phyloP scores from a whole-genome alignment of 345 rosid species.

The Populus davidiana region DNA sequence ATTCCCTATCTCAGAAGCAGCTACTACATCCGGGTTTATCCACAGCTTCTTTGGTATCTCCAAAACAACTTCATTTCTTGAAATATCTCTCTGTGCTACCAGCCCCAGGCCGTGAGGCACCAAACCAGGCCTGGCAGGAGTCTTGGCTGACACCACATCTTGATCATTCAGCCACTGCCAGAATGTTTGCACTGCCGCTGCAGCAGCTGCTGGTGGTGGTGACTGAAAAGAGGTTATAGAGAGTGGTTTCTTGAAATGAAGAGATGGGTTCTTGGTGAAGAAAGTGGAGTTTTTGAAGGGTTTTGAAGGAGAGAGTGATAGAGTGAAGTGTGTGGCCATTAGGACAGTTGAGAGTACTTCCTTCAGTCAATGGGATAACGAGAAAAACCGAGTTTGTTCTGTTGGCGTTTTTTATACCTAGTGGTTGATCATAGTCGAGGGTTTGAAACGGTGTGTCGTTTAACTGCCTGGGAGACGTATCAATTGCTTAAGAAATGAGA shows the following conservation, averaged over 20 bases:
- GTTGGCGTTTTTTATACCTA: too few relatives aligned
- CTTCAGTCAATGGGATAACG: too few relatives aligned
- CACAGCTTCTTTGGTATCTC: constrained; percentile 78
- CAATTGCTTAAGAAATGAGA: too few relatives aligned
- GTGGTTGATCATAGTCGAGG: too few relatives aligned
- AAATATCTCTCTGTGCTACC: constrained; percentile 66
- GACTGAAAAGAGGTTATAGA: constrained; percentile 13
- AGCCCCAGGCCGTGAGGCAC: constrained; percentile 79
- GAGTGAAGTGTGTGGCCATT: constrained; percentile 28
- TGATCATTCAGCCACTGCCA: constrained; percentile 78
- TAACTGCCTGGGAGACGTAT: too few relatives aligned
- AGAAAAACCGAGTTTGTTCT: too few relatives aligned
- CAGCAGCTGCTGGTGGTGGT: constrained; percentile 22
- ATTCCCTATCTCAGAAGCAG: constrained; percentile 70
- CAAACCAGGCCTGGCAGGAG: constrained; percentile 52
- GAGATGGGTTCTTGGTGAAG: constrained; percentile 15
- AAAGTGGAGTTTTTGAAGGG: constrained; percentile 16
- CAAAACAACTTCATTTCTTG: constrained; percentile 75
- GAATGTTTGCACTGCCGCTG: constrained; percentile 46
- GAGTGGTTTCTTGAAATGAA: constrained; percentile 25
- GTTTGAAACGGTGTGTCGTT: too few relatives aligned
- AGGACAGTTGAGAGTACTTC: too few relatives aligned
- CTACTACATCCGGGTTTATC: constrained; percentile 80
- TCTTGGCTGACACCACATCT: constrained; percentile 58
- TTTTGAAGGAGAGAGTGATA: constrained; percentile 15